These are phyloP conservation scores for Apophysomyces trapeziformis DNA, from an alignment of 371 early-diverging fungal species.

Conservation along the genomic window DNA sequence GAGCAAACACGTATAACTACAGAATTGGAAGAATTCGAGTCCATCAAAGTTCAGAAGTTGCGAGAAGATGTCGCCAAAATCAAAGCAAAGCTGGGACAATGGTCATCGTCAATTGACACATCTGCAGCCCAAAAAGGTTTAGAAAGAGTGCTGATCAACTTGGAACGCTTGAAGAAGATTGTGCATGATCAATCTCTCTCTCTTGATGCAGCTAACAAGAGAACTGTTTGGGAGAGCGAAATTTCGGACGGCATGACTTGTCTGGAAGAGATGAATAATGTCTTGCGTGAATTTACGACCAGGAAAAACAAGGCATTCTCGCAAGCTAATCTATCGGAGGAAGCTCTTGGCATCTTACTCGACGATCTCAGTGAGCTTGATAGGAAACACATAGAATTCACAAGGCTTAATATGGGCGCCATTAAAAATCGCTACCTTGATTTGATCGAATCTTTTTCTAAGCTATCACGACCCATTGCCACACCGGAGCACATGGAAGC, in stretches of 20 bases:
- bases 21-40: constrained; percentile 36
- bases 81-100: constrained; percentile 24
- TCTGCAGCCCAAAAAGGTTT: constrained; percentile 29
- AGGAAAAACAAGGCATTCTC: constrained; percentile 34
- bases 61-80: constrained; percentile 40
- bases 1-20: constrained; percentile 18
- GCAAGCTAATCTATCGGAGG: constrained; percentile 30
- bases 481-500: constrained; percentile 51
- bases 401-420: constrained; percentile 23
- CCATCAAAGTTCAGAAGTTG: constrained; percentile 24
- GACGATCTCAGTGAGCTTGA: constrained; percentile 26
- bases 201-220: constrained; percentile 38
- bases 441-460: constrained; percentile 41
- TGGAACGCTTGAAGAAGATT: constrained; percentile 35
- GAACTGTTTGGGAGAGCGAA: constrained; percentile 36
- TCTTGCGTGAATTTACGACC: constrained; percentile 18
- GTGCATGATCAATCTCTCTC: constrained; percentile 37
- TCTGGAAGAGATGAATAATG: constrained; percentile 39
- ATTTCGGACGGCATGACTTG: constrained; percentile 22
- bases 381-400: constrained; percentile 28
- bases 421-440: constrained; percentile 39
- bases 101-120: constrained; percentile 30
- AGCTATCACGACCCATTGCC: constrained; percentile 41
- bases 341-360: constrained; percentile 26
- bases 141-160: constrained; percentile 34